Evolutionary conservation across 2,329 filamentous ascomycete species (phyloP).

Genomic region (Truncatella angustata): DNA sequence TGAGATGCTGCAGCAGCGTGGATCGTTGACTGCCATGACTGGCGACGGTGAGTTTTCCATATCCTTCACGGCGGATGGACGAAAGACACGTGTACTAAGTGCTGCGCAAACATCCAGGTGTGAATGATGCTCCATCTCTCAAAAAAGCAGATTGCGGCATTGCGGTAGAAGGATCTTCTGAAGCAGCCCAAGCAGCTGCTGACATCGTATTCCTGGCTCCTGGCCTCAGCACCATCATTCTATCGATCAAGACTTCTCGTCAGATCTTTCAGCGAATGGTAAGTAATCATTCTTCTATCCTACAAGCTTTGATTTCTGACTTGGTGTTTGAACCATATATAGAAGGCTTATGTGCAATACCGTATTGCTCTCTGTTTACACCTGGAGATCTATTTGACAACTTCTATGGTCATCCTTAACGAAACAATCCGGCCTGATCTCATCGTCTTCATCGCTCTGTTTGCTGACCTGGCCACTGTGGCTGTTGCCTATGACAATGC

Average conservation of each 20-base stretch:
- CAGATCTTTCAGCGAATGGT: constrained; percentile 28
- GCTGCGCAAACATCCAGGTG: constrained; percentile 35
- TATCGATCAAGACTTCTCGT: constrained; percentile 71
- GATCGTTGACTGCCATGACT: constrained; percentile 73
- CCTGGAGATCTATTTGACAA: constrained; percentile 73
- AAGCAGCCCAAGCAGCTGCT: constrained; percentile 69
- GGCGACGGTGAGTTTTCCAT: constrained; percentile 51
- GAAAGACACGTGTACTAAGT: background rate
- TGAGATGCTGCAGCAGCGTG: constrained; percentile 72
- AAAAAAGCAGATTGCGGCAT: constrained; percentile 77
- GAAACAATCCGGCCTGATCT: constrained; percentile 71
- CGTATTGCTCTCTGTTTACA: constrained; percentile 74
- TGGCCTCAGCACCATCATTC: constrained; percentile 68
- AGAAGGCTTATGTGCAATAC: constrained; percentile 74
- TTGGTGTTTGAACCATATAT: constrained; percentile 6
- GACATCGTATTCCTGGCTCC: constrained; percentile 75
- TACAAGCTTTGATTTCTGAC: background rate
- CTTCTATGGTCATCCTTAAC: constrained; percentile 77
- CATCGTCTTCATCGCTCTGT: constrained; percentile 76
- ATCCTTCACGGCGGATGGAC: background rate
- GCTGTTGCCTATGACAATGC: constrained; percentile 79
- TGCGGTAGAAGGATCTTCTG: constrained; percentile 69
- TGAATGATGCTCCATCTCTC: constrained; percentile 71
- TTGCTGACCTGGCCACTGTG: constrained; percentile 77
- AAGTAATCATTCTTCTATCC: background rate